Percentiles rank a stretch among this genome's conserved stretches.
Conservation (phyloP, 2,329 filamentous ascomycete genomes). For the Coccinonectria pachysandricola region DNA sequence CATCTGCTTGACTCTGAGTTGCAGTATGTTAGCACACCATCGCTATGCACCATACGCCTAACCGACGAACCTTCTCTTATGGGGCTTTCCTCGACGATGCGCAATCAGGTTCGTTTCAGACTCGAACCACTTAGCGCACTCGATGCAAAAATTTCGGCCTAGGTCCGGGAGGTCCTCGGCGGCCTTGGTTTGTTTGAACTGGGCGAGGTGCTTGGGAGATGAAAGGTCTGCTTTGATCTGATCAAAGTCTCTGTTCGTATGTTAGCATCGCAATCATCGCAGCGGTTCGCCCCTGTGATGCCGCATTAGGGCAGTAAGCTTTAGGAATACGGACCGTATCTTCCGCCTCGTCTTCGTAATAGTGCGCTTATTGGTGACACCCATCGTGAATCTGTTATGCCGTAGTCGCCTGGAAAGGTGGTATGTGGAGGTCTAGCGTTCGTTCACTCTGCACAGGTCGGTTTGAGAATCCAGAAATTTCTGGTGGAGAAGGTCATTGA, state of each 20-base stretch:
- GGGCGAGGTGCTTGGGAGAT: conserved; percentile 67
- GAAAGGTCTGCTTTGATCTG: conserved; percentile 78
- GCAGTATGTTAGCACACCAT: conserved; percentile 15
- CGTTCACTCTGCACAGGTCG: no score
- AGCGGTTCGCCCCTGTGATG: no score
- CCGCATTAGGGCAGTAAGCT: not conserved
- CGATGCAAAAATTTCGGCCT: conserved; percentile 76
- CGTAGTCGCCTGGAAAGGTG: no score
- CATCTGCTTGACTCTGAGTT: conserved; percentile 67
- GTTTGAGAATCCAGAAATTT: no score
- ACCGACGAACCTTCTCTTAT: conserved; percentile 64
- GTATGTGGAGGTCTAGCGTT: no score
- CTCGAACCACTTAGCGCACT: conserved; percentile 97
- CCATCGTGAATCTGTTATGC: conserved; percentile 55
- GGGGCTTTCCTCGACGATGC: conserved; percentile 80
- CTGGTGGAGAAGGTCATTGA: no score
- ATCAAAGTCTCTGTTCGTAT: conserved; percentile 66
- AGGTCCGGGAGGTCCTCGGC: conserved; percentile 80
- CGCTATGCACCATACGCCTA: not conserved
- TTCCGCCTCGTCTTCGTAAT: conserved; percentile 65
- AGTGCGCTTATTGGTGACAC: conserved; percentile 54
- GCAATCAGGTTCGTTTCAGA: conserved; percentile 63
- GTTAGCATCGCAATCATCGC: no score
- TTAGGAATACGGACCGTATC: conserved; percentile 39
- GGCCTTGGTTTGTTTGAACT: conserved; percentile 69